A percentile compares a stretch with the other conserved stretches of the same genome.
phyloP scores from a whole-genome alignment of 305 asterid species.

The Euphrasia arctica region DNA sequence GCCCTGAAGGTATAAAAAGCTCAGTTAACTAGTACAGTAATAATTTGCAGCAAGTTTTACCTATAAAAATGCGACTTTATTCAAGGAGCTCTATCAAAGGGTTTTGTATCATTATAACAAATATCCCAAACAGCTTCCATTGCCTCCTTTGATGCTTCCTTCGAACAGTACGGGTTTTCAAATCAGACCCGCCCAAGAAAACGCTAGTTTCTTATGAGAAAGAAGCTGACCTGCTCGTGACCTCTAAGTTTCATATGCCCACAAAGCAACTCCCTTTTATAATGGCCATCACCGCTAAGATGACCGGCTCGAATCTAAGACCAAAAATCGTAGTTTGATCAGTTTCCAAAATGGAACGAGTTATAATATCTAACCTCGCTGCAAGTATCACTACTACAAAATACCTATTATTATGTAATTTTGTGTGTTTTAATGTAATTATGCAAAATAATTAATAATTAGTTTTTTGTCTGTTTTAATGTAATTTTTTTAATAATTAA shows the following conservation, averaged over 20 bases:
- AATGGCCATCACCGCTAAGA: slow-evolving; percentile 92
- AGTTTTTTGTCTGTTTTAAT: no score
- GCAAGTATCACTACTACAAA: slow-evolving; percentile 92
- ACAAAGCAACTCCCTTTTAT: slow-evolving; percentile 73
- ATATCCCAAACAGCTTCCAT: slow-evolving; percentile 92
- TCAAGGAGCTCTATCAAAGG: slow-evolving; percentile 89
- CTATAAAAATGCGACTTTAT: background rate
- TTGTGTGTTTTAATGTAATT: no score
- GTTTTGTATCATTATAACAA: slow-evolving; percentile 84
- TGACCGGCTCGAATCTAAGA: slow-evolving; percentile 84
- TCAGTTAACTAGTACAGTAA: no score
- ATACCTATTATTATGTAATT: no score
- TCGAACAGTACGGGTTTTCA: slow-evolving; percentile 69
- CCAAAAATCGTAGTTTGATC: background rate
- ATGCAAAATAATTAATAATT: no score
- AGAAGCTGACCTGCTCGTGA: slow-evolving; percentile 66
- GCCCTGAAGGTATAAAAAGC: slow-evolving; percentile 79
- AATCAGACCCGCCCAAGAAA: background rate
- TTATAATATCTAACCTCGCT: slow-evolving; percentile 56
- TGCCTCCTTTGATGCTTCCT: slow-evolving; percentile 70
- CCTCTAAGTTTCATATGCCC: slow-evolving; percentile 61
- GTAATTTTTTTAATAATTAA: no score
- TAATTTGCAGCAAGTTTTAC: no score
- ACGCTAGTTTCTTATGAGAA: background rate
- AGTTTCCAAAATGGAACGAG: no score